phyloP scores from a whole-genome alignment of 192 early-diverging fungal species.

The Linnemannia elongata region DNA sequence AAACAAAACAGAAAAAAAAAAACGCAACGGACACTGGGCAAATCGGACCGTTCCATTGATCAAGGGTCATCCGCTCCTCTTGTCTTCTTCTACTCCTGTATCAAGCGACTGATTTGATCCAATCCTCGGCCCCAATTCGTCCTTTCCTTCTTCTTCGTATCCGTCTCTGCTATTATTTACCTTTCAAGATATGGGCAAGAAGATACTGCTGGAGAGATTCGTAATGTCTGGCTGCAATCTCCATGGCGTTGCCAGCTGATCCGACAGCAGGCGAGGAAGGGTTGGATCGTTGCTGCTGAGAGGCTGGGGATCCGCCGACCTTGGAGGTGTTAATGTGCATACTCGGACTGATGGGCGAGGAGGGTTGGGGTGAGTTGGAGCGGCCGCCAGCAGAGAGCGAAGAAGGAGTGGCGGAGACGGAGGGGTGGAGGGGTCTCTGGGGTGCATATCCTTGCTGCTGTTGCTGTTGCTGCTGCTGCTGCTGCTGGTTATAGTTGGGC shows the following conservation, averaged over 20 bases:
- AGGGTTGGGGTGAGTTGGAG: slow-evolving; percentile 42
- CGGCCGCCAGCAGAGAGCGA: slow-evolving; percentile 25
- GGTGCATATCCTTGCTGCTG: slow-evolving; percentile 36
- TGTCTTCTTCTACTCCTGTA: not conserved
- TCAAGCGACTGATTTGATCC: not conserved
- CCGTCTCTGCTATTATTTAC: slow-evolving; percentile 10
- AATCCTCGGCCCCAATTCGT: not conserved
- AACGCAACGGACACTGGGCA: not conserved
- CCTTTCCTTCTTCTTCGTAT: not conserved
- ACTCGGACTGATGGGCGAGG: slow-evolving; percentile 35
- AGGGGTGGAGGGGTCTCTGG: slow-evolving; percentile 39
- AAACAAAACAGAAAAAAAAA: slow-evolving; percentile 4
- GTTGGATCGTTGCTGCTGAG: slow-evolving; percentile 39
- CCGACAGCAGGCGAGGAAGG: slow-evolving; percentile 32
- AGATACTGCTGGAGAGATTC: slow-evolving; percentile 66
- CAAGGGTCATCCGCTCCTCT: not conserved
- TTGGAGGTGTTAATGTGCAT: slow-evolving; percentile 49
- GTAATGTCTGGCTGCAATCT: slow-evolving; percentile 66
- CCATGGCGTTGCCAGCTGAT: slow-evolving; percentile 48
- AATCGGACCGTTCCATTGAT: not conserved
- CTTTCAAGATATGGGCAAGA: slow-evolving; percentile 60
- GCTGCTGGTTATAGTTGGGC: not conserved
- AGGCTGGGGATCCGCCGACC: not conserved
- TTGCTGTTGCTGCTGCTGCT: not conserved
- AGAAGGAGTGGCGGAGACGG: slow-evolving; percentile 15